Base-by-base conservation (phyloP, 2,329 filamentous ascomycete species). In the Pseudogymnoascus sp. region DNA sequence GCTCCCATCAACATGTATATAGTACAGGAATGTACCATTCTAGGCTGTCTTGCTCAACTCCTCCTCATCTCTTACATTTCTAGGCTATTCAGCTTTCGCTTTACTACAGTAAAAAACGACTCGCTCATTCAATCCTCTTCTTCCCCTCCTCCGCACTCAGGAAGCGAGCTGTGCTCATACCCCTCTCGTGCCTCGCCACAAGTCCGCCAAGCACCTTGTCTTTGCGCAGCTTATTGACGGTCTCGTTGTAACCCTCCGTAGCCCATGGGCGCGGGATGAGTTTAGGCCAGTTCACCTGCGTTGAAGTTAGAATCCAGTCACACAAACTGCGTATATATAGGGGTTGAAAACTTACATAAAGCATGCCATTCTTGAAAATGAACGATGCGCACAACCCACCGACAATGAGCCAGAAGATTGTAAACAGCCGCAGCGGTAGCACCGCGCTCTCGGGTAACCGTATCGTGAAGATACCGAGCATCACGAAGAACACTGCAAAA, bases 261-360 rank as follows among this genome's bases (percentile, higher is more conserved):
- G 91, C 93, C 77, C 89, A 96, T 2, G 90, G 86, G 14, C 91
- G 88, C 10, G 92, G 93, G 75, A 96, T 96, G 59, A 99, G 84
- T 74, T 96, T 97, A 8, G 95, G 95, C 95, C 96, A 99, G 78
- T 97, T 98, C 69, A 97, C 93, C 92, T 96, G 66, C 50, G 61
- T 53, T 2, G n/a, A 43, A 24, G 31, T 71, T 70, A 66, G 62
- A 7, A 64, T 28, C 8, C 2, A 53, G 14, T 16, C 12, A 50
- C 8, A 26, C 10, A 19, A 1, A 11, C 4, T 3, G 11, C 7
- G 12, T 16, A 6, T 28, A 28, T 16, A 53, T 43, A 4, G 56
- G 46, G 26, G 35, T 59, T 6, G 19, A 50, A 28, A 53, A 86
- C 91, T 84, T 84, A 98, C 95, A 72, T 95, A 99, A 70, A 99